Conservation (phyloP, 495 filamentous ascomycete species). For the Hamigera avellanea region DNA sequence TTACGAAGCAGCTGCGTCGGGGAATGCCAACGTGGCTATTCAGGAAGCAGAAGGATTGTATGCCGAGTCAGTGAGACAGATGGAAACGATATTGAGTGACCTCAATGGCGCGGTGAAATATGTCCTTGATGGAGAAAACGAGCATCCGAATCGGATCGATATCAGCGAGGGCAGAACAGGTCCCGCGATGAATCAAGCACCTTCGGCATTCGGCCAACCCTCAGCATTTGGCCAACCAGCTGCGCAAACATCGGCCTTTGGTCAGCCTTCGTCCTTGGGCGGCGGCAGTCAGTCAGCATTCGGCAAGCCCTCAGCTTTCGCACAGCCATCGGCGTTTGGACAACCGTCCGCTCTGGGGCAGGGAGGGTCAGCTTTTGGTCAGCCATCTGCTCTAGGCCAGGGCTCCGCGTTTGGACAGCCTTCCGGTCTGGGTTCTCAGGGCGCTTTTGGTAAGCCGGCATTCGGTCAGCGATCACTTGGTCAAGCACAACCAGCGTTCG, state of each 20-base stretch:
- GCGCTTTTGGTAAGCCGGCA: constrained; percentile 11
- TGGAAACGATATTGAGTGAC: constrained; percentile 52
- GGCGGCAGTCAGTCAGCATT: constrained; percentile 12
- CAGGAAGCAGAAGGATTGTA: constrained; percentile 51
- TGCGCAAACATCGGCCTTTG: constrained; percentile 14
- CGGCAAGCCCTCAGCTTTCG: constrained; percentile 19
- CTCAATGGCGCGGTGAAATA: constrained; percentile 62
- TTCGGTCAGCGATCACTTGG: constrained; percentile 27
- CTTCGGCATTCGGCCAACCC: constrained; percentile 19
- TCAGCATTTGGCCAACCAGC: constrained; percentile 26
- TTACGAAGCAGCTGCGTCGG: constrained; percentile 44
- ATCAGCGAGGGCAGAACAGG: constrained; percentile 42
- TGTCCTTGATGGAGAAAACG: constrained; percentile 51
- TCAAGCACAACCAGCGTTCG: constrained; percentile 19
- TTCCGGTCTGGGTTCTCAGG: constrained; percentile 10
- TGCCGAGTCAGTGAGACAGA: constrained; percentile 53
- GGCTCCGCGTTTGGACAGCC: constrained; percentile 23
- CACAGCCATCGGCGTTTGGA: constrained; percentile 24
- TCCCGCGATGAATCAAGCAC: constrained; percentile 5
- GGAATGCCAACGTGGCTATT: constrained; percentile 53
- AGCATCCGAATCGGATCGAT: constrained; percentile 74
- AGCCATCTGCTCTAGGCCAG: constrained; percentile 21
- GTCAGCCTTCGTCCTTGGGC: constrained; percentile 16
- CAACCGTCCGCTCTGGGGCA: constrained; percentile 17
- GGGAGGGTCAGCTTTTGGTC: constrained; percentile 17